Conservation (phyloP, 2,329 filamentous ascomycete genomes). For the Fusarium tricinctum region DNA sequence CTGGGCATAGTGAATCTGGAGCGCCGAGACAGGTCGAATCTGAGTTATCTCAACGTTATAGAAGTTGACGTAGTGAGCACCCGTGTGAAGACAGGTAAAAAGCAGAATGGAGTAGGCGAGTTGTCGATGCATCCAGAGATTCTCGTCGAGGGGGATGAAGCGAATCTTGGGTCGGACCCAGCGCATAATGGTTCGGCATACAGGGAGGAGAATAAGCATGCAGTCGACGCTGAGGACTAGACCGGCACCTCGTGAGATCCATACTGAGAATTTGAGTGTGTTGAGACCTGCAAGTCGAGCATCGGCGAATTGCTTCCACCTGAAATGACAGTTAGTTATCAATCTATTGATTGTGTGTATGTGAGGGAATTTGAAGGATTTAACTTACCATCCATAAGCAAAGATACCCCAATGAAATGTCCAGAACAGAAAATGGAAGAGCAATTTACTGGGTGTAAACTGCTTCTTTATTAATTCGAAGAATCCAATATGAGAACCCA, state of each 20-base stretch:
- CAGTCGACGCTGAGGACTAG: conserved; percentile 87
- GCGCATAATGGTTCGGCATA: conserved; percentile 91
- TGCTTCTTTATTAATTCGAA: conserved; percentile 70
- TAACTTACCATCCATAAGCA: conserved; percentile 82
- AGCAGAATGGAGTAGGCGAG: conserved; percentile 89
- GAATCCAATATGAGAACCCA: conserved; percentile 60
- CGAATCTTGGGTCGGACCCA: conserved; percentile 87
- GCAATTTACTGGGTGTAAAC: conserved; percentile 77
- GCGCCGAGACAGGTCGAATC: conserved; percentile 81
- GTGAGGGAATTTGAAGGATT: no score
- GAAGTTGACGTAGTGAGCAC: conserved; percentile 96
- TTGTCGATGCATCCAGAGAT: conserved; percentile 96
- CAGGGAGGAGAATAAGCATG: conserved; percentile 90
- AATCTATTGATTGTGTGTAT: not conserved
- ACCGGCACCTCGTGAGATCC: conserved; percentile 94
- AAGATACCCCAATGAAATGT: conserved; percentile 83
- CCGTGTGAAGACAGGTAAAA: conserved; percentile 82
- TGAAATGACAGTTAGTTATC: conserved; percentile 55
- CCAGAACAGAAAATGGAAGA: conserved; percentile 89
- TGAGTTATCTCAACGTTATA: conserved; percentile 93
- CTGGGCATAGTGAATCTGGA: conserved; percentile 92
- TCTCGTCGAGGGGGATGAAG: conserved; percentile 95
- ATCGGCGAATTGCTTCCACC: conserved; percentile 83
- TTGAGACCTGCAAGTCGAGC: conserved; percentile 81
- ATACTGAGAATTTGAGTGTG: conserved; percentile 87